phyloP scores from a whole-genome alignment of 2,329 filamentous ascomycete species.

The Sporothrix schenckii region DNA sequence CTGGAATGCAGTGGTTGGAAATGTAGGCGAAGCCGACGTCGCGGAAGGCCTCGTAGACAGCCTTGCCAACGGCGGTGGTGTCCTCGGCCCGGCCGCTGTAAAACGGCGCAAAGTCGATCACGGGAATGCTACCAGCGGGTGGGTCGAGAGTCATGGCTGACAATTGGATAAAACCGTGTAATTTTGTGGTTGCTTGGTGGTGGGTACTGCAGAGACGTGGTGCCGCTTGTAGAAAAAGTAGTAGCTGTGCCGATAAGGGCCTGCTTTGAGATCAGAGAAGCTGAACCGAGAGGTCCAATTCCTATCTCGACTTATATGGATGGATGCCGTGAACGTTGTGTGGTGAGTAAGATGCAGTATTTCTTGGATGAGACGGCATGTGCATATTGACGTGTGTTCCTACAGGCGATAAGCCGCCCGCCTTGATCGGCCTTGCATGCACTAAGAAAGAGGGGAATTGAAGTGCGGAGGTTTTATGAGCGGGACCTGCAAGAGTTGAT shows the following conservation, averaged over 20 bases:
- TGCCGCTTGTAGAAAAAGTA: neutral
- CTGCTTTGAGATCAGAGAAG: neutral
- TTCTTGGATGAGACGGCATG: neutral
- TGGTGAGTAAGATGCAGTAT: neutral
- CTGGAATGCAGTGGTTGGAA: constrained; percentile 44
- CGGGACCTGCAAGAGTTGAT: neutral
- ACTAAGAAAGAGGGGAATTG: neutral
- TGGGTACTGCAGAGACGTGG: neutral
- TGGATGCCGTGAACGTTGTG: neutral
- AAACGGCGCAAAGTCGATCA: constrained; percentile 34
- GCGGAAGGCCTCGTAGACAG: constrained; percentile 40
- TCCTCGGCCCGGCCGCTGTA: constrained; percentile 25
- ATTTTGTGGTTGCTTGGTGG: neutral
- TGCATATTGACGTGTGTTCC: neutral
- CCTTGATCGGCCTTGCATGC: too few species aligned
- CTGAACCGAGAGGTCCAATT: neutral
- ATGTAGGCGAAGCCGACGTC: constrained; percentile 44
- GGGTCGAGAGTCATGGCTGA: neutral
- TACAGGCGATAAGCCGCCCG: too few species aligned
- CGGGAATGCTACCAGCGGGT: constrained; percentile 27
- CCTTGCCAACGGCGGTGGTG: constrained; percentile 29
- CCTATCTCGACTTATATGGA: constrained; percentile 8
- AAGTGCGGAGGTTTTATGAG: neutral
- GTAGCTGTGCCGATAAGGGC: neutral
- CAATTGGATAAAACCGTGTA: too few species aligned